Conservation (phyloP, 2,329 filamentous ascomycete species). For the Orbilia oligospora region DNA sequence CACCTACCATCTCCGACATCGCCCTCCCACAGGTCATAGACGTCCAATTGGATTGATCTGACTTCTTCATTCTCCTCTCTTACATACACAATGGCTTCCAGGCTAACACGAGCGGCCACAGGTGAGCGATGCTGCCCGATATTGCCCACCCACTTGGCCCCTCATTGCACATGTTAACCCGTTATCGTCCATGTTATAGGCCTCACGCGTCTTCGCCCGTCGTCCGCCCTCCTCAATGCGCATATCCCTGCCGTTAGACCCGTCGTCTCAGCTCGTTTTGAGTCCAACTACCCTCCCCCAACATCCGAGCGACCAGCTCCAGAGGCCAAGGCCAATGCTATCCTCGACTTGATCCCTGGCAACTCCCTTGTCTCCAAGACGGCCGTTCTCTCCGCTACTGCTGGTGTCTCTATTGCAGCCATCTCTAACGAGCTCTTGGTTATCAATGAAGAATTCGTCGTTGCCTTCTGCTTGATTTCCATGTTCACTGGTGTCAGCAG, state of each 20-base stretch:
- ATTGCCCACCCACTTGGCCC: slow-evolving; percentile 17
- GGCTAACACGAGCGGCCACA: slow-evolving; percentile 56
- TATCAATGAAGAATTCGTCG: slow-evolving; percentile 98
- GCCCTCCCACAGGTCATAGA: slow-evolving; percentile 44
- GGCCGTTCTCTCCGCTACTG: slow-evolving; percentile 92
- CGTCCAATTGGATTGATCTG: slow-evolving; percentile 60
- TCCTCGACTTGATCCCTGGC: slow-evolving; percentile 92
- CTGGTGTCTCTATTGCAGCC: slow-evolving; percentile 91
- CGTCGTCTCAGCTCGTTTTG: slow-evolving; percentile 75
- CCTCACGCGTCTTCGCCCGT: slow-evolving; percentile 88
- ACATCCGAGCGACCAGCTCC: slow-evolving; percentile 86
- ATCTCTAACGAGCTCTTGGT: slow-evolving; percentile 99
- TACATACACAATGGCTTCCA: slow-evolving; percentile 55
- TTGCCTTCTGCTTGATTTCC: slow-evolving; percentile 90
- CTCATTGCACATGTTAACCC: slow-evolving; percentile 64
- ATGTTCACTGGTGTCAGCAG: slow-evolving; percentile 94
- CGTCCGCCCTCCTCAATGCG: slow-evolving; percentile 78
- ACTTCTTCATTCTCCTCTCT: slow-evolving; percentile 42
- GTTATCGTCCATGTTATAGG: slow-evolving; percentile 70
- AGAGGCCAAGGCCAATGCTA: slow-evolving; percentile 95
- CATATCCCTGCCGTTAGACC: slow-evolving; percentile 81
- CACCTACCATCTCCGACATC: slow-evolving; percentile 51
- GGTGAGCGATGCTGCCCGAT: slow-evolving; percentile 38
- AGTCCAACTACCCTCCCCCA: slow-evolving; percentile 75
- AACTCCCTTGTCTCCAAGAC: slow-evolving; percentile 95